Base-by-base conservation (phyloP, 257 asterid genomes). In the Capsicum rhomboideum region DNA sequence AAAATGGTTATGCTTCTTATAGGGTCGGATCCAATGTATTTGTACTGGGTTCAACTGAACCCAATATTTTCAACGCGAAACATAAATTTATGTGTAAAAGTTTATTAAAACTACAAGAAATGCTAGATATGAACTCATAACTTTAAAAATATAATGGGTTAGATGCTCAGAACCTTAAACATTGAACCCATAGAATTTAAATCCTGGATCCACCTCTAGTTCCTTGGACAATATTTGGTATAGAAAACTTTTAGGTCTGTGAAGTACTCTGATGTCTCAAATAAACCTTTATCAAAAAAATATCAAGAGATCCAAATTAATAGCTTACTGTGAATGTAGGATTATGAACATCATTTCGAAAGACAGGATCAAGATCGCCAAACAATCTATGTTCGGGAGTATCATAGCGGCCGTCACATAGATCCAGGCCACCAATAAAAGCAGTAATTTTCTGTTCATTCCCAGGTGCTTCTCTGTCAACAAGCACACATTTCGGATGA, bases 321-420 rank as follows among this genome's bases (percentile, higher is more conserved):
- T 12, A 82, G 63, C 98, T 92, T 89, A 97, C 98, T 66, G 94
- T 79, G 86, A 94, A 90, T 40, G 98, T 93, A 55, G 99, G 98
- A 83, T 95, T 93, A 75, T 97, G 99, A 82, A 71, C 94, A 85
- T 97, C 98, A 82, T 93, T 93, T 83, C 87, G 63, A 83, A 95
- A 97, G 80, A 93, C 94, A 40, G 97, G 92, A 87, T 95, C 94
- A 14, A 97, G 96, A 87, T 95, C 96, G 78, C 88, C 86, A 84
- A 90, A 91, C 53, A 97, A 61, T 56, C 98, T 92, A 88, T 97
- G 99, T 85, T 95, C 92, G 20, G 99, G 98, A 67, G 98, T 97
- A 90, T 97, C 99, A 86, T 97, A 97, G 71, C 99, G 96, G 20
- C 99, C 99, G 85, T 97, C 99, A 63, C 98, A 97, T 82, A 97